Evolutionary conservation across 2,329 filamentous ascomycete species (phyloP), one percentile per base, ranked within the genome.

Genomic region (Neophaeococcomyces aloes): DNA sequence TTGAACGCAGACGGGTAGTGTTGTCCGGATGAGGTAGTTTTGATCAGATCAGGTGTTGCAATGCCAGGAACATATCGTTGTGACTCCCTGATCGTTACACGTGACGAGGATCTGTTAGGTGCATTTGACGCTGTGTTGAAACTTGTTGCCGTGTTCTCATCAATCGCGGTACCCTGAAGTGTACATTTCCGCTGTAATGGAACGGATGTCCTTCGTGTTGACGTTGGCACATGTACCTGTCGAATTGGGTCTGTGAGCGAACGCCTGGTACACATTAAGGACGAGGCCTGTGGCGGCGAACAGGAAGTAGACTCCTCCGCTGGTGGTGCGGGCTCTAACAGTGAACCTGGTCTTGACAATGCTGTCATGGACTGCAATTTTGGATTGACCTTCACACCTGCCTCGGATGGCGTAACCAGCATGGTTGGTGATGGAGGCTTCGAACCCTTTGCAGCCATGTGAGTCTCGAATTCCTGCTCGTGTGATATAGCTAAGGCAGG

Each of bases 101-200:
- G 18, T 7, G 27, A 29, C 15, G 41, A 37, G 21, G 44, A 15
- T 13, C 41, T 27, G 35, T 42, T 44, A 3, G 46, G 42, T 18
- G 29, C 46, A 29, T 35, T 34, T 15, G 19, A 19, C 27, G 10
- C 17, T 8, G 17, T n/a, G 8, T 38, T 38, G 31, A 53, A 53
- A n/a, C 48, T 42, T 30, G 47, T 51, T 0, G 46, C 48, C 8
- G 47, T 34, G 33, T 54, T 50, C 30, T 54, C 52, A 18, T 51
- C 46, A 21, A 54, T 54, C 4, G 50, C 46, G 15, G 46, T 53
- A 7, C 18, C 15, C 19, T 42, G 39, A 27, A 42, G 30, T 5
- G 25, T 18, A 13, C 30, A 29, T n/a, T 42, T 29, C 21, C 18
- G 34, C 42, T 13, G 48, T 35, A 11, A 48, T 38, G 15, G 49